Evolutionary conservation across 352 stramenopile species (phyloP).

Genomic region (Phytophthora uliginosa): DNA sequence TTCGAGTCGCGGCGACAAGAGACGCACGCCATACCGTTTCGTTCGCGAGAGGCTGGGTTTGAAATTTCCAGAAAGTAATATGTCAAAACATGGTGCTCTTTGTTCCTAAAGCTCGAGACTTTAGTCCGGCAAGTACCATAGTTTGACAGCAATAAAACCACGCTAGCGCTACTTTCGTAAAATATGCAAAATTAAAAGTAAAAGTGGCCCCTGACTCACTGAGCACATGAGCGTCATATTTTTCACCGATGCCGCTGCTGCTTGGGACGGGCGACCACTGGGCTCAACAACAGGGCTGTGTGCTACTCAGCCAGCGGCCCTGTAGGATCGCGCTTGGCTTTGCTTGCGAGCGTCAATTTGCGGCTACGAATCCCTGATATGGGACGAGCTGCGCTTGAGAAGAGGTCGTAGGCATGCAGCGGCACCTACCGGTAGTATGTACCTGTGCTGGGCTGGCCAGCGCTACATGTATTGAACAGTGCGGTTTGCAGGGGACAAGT

Average conservation of each 20-base stretch:
- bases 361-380: not conserved
- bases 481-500: not conserved
- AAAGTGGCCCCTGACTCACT: slow-evolving; percentile 6
- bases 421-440: not conserved
- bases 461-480: not conserved
- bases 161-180: not conserved
- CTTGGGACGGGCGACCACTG: not conserved
- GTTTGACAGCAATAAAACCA: not conserved
- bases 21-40: slow-evolving; percentile 29
- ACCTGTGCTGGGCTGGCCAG: not conserved
- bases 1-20: slow-evolving; percentile 5
- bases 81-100: not conserved
- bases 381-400: not conserved
- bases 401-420: slow-evolving; percentile 17
- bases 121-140: not conserved
- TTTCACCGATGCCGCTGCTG: slow-evolving; percentile 9
- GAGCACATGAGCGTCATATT: slow-evolving; percentile 6
- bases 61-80: not conserved
- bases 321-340: not conserved
- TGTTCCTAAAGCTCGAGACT: not conserved
- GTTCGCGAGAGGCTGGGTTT: slow-evolving; percentile 5
- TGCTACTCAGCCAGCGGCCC: no score
- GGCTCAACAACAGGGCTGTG: not conserved
- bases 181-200: not conserved
- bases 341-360: not conserved